Conservation (phyloP, 352 stramenopile genomes). For the Pythium scleroteichum region DNA sequence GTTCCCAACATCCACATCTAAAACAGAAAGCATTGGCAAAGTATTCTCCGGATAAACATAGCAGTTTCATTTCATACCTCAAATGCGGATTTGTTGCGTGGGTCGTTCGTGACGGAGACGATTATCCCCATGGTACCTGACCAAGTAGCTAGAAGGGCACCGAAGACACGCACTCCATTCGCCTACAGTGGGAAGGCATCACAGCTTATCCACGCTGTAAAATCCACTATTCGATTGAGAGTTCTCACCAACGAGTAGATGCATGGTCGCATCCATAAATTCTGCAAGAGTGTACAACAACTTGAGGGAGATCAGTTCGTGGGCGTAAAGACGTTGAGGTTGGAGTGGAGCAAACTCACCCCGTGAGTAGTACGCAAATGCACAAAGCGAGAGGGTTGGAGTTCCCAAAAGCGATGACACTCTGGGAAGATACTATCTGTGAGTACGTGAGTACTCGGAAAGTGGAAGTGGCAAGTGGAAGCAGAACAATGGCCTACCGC, state of each 20-base stretch:
- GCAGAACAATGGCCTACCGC: constrained; percentile 30
- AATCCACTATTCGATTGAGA: not conserved
- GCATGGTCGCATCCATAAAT: constrained; percentile 50
- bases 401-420: constrained; percentile 27
- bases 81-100: constrained; percentile 35
- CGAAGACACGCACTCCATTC: constrained; percentile 51
- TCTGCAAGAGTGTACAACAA: constrained; percentile 28
- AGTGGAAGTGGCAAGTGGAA: too few species aligned
- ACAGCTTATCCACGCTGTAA: too few species aligned
- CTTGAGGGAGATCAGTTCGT: constrained; percentile 1
- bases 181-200: constrained; percentile 28
- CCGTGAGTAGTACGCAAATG: constrained; percentile 5
- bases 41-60: not conserved
- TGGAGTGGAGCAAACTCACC: constrained; percentile 9
- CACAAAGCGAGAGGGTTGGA: constrained; percentile 24
- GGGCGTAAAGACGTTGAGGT: not conserved
- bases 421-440: constrained; percentile 1
- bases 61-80: constrained; percentile 40
- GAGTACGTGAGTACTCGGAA: too few species aligned
- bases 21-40: not conserved
- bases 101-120: constrained; percentile 44
- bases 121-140: constrained; percentile 40
- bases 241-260: constrained; percentile 42
- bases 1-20: constrained; percentile 59
- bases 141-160: constrained; percentile 43